A percentile compares a stretch with the other conserved stretches of the same genome.
Conservation (phyloP, 2,329 filamentous ascomycete genomes). For the Trichoderma brevicompactum region DNA sequence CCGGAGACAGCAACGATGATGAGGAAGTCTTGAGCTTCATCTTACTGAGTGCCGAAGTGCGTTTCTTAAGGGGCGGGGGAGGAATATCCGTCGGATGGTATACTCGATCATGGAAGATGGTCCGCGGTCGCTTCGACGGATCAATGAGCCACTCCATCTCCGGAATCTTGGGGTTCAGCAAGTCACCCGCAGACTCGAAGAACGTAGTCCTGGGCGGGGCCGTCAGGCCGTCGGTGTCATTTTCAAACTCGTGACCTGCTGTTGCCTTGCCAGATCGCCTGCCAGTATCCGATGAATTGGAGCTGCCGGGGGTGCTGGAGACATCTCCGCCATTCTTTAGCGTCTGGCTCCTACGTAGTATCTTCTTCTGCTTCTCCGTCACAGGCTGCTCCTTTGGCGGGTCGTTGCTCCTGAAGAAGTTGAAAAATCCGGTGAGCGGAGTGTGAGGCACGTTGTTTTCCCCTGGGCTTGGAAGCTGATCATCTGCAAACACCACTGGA, state of each 20-base stretch:
- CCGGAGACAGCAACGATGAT: conserved; percentile 34
- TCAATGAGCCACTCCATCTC: conserved; percentile 81
- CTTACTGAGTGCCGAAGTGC: conserved; percentile 46
- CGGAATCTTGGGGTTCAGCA: conserved; percentile 88
- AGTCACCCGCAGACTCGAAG: conserved; percentile 91
- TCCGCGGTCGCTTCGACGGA: conserved; percentile 77
- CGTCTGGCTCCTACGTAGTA: conserved; percentile 79
- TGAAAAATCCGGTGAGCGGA: conserved; percentile 68
- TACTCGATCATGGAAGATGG: conserved; percentile 95
- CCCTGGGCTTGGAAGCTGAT: conserved; percentile 37
- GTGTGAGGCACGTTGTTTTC: conserved; percentile 45
- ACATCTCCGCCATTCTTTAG: conserved; percentile 36
- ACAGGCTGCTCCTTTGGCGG: conserved; percentile 53
- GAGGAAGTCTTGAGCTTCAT: conserved; percentile 35
- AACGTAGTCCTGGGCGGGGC: conserved; percentile 90
- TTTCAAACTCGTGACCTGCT: conserved; percentile 53
- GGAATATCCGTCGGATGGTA: conserved; percentile 96
- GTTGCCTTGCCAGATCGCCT: conserved; percentile 48
- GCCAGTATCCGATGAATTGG: conserved; percentile 27
- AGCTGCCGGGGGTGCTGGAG: conserved; percentile 29
- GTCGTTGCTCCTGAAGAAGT: conserved; percentile 70
- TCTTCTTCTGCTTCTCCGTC: conserved; percentile 67
- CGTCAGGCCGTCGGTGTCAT: conserved; percentile 53
- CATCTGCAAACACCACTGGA: conserved; percentile 38
- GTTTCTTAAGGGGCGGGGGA: conserved; percentile 69